Percentiles rank a stretch among this genome's conserved stretches.
Evolutionary conservation across 2,329 filamentous ascomycete species (phyloP).

Genomic region (Colletotrichum musicola): DNA sequence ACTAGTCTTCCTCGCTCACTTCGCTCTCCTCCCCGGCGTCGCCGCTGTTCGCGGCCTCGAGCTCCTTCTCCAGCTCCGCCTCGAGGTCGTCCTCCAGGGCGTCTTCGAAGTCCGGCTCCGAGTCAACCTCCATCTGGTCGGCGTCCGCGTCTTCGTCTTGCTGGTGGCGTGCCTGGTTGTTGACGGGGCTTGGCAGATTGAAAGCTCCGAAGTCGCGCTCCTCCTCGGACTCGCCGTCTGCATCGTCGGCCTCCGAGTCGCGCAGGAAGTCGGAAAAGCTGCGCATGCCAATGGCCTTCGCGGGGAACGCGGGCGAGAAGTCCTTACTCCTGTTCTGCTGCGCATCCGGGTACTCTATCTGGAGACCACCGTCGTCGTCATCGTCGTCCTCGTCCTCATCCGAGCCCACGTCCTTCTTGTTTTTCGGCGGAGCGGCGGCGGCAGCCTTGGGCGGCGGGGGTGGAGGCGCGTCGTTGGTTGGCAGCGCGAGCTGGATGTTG

Average conservation of each 20-base stretch:
- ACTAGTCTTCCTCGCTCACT: constrained; percentile 74
- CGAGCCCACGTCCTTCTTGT: constrained; percentile 53
- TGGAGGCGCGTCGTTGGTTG: constrained; percentile 44
- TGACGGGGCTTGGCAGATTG: constrained; percentile 67
- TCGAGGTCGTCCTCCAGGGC: constrained; percentile 66
- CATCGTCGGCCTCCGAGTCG: constrained; percentile 60
- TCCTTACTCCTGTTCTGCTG: constrained; percentile 50
- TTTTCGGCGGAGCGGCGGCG: constrained; percentile 36
- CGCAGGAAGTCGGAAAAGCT: constrained; percentile 67
- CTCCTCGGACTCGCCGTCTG: constrained; percentile 62
- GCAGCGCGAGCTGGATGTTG: constrained; percentile 51
- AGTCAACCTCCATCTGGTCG: constrained; percentile 46
- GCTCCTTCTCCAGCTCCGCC: constrained; percentile 68
- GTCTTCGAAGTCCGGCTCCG: constrained; percentile 49
- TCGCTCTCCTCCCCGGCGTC: constrained; percentile 73
- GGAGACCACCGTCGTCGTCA: constrained; percentile 69
- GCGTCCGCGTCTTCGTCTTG: constrained; percentile 41
- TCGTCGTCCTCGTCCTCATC: constrained; percentile 67
- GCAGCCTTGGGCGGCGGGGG: constrained; percentile 40
- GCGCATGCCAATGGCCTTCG: constrained; percentile 50
- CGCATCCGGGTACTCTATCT: constrained; percentile 70
- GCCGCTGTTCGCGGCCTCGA: constrained; percentile 55
- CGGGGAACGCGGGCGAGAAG: constrained; percentile 64
- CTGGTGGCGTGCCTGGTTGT: constrained; percentile 49
- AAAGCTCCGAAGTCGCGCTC: constrained; percentile 55